phyloP scores from a whole-genome alignment of 306 rosid genomes.

The Carpinus viminea region DNA sequence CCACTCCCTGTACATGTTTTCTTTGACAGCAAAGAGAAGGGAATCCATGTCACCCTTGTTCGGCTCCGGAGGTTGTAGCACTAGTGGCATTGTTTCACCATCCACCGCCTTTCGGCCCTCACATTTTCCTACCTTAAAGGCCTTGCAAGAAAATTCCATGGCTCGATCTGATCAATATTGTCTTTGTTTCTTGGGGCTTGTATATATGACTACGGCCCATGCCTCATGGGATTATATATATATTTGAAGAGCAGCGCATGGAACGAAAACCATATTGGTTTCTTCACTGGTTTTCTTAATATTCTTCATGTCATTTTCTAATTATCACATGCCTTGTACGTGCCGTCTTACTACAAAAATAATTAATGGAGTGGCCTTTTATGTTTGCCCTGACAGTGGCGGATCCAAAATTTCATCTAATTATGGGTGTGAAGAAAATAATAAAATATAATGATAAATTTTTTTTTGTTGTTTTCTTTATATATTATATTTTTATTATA shows the following conservation, averaged over 20 bases:
- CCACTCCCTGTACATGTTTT: conserved; percentile 70
- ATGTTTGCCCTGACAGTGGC: background rate
- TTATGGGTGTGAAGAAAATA: too few relatives aligned
- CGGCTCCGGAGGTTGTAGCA: conserved; percentile 52
- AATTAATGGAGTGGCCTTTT: background rate
- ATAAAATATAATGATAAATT: too few relatives aligned
- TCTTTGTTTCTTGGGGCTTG: too few relatives aligned
- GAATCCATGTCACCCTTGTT: conserved; percentile 44
- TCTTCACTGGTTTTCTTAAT: background rate
- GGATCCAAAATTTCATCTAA: too few relatives aligned
- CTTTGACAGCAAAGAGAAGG: conserved; percentile 39
- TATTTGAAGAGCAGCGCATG: background rate
- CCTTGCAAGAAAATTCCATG: conserved; percentile 55
- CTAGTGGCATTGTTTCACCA: conserved; percentile 76
- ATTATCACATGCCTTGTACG: too few relatives aligned
- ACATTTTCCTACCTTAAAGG: conserved; percentile 66
- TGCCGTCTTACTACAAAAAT: too few relatives aligned
- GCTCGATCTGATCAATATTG: background rate
- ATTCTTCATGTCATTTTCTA: background rate
- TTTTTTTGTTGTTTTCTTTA: too few relatives aligned
- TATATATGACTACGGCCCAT: too few relatives aligned
- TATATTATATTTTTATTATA: too few relatives aligned
- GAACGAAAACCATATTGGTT: background rate
- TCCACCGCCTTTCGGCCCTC: conserved; percentile 72
- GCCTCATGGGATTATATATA: too few relatives aligned